Evolutionary conservation across 2,329 filamentous ascomycete genomes (phyloP).

Genomic region (Colletotrichum trifolii): DNA sequence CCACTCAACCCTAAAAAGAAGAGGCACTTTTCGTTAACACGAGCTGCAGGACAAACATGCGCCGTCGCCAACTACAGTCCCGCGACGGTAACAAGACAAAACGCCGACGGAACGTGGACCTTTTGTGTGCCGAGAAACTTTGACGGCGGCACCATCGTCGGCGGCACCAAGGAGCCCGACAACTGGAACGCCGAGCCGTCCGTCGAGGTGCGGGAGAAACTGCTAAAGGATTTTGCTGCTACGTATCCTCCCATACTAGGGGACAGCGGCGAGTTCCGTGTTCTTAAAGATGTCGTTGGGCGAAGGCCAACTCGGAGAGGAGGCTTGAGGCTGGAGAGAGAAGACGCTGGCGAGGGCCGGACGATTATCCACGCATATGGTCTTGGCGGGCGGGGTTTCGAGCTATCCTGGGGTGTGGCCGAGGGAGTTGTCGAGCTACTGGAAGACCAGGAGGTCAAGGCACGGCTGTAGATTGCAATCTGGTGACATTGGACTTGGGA

Average conservation of each 20-base stretch:
- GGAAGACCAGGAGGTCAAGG: neutral
- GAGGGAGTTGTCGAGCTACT: constrained; percentile 58
- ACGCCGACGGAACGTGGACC: constrained; percentile 70
- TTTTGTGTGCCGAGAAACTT: constrained; percentile 72
- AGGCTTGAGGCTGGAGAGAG: constrained; percentile 64
- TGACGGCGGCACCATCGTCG: constrained; percentile 72
- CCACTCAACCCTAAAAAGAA: neutral
- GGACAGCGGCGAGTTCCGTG: constrained; percentile 42
- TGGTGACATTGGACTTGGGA: neutral
- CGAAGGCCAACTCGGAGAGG: constrained; percentile 57
- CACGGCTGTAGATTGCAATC: constrained; percentile 8
- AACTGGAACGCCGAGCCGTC: constrained; percentile 65
- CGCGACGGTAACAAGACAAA: constrained; percentile 67
- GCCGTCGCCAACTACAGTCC: constrained; percentile 52
- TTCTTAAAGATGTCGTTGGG: constrained; percentile 58
- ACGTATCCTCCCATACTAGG: constrained; percentile 49
- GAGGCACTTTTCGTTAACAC: neutral
- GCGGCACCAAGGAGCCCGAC: constrained; percentile 71
- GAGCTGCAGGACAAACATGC: constrained; percentile 55
- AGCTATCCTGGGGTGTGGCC: constrained; percentile 70
- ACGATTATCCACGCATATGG: constrained; percentile 66
- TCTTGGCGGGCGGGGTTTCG: constrained; percentile 69
- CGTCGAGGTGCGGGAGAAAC: constrained; percentile 53
- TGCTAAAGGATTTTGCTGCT: constrained; percentile 55
- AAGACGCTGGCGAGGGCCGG: constrained; percentile 46